phyloP scores from a whole-genome alignment of 371 early-diverging fungal species.

The Gilbertella persicaria region DNA sequence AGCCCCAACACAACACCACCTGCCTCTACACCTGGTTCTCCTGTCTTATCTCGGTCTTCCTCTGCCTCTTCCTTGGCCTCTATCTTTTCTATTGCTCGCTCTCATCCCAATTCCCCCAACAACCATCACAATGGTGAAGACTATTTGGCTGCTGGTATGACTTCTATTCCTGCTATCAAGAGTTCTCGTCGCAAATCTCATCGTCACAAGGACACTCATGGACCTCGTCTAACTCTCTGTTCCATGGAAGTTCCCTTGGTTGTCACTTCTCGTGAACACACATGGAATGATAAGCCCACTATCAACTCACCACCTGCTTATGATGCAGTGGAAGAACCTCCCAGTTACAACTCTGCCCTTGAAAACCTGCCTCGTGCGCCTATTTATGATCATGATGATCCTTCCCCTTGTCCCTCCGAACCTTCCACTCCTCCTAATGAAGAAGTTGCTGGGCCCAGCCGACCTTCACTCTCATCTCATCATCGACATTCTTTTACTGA shows the following conservation, averaged over 20 bases:
- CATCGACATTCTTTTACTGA: neutral
- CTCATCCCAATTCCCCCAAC: constrained; percentile 4
- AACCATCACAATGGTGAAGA: constrained; percentile 2
- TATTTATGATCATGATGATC: constrained; percentile 25
- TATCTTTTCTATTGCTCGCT: constrained; percentile 45
- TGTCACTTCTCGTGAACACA: constrained; percentile 46
- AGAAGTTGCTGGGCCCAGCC: neutral
- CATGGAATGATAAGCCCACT: constrained; percentile 33
- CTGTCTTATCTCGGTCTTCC: constrained; percentile 38
- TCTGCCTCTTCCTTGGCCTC: constrained; percentile 49
- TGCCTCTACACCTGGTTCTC: constrained; percentile 29
- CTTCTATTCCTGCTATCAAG: constrained; percentile 22
- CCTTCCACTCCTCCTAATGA: constrained; percentile 1
- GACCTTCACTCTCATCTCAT: neutral
- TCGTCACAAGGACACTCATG: constrained; percentile 10
- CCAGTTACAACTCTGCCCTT: constrained; percentile 36
- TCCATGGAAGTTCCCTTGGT: constrained; percentile 45
- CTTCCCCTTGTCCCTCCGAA: neutral
- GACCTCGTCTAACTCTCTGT: constrained; percentile 28
- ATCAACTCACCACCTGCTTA: constrained; percentile 30
- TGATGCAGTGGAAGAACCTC: constrained; percentile 38
- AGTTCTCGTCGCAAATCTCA: constrained; percentile 9
- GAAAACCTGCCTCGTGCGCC: constrained; percentile 43
- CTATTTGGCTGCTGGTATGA: constrained; percentile 6
- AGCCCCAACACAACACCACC: constrained; percentile 22